Conservation (phyloP, 1,139 yeast species). For the Suhomyces maxii region DNA sequence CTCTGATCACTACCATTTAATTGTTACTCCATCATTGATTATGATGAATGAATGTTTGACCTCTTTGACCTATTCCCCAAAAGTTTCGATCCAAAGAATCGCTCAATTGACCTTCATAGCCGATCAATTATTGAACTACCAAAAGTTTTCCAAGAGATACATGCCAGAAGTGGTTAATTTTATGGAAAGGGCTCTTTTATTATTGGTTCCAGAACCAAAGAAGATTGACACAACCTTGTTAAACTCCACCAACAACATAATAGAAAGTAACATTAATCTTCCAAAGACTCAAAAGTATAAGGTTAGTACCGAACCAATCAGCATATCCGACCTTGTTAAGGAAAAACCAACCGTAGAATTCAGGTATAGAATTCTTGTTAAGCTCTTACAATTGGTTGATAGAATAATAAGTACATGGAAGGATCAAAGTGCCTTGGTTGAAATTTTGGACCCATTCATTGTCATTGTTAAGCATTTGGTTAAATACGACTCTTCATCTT, state of each 20-base stretch:
- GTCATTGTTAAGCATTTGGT: conserved; percentile 38
- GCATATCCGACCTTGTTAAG: conserved; percentile 22
- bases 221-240: conserved; percentile 11
- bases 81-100: conserved; percentile 42
- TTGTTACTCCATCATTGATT: conserved; percentile 80
- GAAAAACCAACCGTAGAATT: conserved; percentile 16
- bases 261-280: conserved; percentile 22
- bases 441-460: conserved; percentile 47
- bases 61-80: conserved; percentile 37
- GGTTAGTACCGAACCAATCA: conserved; percentile 11
- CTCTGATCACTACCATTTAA: conserved; percentile 92
- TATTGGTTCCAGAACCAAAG: conserved; percentile 47
- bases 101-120: conserved; percentile 58
- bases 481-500: conserved; percentile 30
- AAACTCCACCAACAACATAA: conserved; percentile 9
- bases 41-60: conserved; percentile 67
- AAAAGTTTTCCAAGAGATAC: conserved; percentile 74
- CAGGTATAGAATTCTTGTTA: conserved; percentile 33
- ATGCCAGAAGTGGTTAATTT: conserved; percentile 76
- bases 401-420: conserved; percentile 52
- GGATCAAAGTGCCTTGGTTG: conserved; percentile 63
- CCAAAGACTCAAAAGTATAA: conserved; percentile 14
- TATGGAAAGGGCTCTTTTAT: conserved; percentile 51
- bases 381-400: conserved; percentile 29
- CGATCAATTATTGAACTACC: conserved; percentile 68